Conservation (phyloP, 1,284 basidiomycete genomes). For the Sporisorium exsertum region DNA sequence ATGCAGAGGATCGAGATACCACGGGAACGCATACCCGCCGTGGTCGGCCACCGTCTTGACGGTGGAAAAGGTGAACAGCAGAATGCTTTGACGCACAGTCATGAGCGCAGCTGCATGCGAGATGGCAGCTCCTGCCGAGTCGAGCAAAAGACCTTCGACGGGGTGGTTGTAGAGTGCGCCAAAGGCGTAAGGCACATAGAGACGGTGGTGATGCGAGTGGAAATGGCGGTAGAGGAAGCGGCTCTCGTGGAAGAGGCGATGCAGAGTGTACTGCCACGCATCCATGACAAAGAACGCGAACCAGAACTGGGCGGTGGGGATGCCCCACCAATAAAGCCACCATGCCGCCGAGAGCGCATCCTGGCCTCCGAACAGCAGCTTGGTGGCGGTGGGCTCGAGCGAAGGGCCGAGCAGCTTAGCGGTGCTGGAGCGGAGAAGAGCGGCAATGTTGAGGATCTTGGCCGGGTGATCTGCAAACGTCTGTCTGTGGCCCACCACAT, state of each 20-base stretch:
- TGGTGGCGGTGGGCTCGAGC: constrained; percentile 16
- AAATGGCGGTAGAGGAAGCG: constrained; percentile 90
- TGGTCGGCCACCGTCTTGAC: constrained; percentile 98
- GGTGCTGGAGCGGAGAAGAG: constrained; percentile 19
- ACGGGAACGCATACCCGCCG: constrained; percentile 89
- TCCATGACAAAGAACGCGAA: constrained; percentile 91
- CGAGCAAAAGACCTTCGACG: constrained; percentile 87
- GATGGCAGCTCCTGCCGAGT: constrained; percentile 83
- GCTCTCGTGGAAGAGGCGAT: constrained; percentile 91
- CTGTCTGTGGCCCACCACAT: constrained; percentile 52
- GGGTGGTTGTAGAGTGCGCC: constrained; percentile 98
- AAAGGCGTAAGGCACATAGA: constrained; percentile 97
- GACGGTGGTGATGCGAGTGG: constrained; percentile 94
- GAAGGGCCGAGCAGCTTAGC: constrained; percentile 20
- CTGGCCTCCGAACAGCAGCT: constrained; percentile 38
- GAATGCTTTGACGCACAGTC: constrained; percentile 79
- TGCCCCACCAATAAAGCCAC: constrained; percentile 92
- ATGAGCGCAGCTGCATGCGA: constrained; percentile 80
- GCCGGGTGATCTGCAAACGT: constrained; percentile 73
- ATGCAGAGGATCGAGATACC: constrained; percentile 81
- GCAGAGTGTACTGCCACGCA: constrained; percentile 97
- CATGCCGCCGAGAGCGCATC: constrained; percentile 71
- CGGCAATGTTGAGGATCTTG: constrained; percentile 37
- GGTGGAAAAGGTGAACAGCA: constrained; percentile 86
- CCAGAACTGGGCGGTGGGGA: constrained; percentile 81